Evolutionary conservation across 257 asterid genomes (phyloP).

Genomic region (Capsicum pubescens): DNA sequence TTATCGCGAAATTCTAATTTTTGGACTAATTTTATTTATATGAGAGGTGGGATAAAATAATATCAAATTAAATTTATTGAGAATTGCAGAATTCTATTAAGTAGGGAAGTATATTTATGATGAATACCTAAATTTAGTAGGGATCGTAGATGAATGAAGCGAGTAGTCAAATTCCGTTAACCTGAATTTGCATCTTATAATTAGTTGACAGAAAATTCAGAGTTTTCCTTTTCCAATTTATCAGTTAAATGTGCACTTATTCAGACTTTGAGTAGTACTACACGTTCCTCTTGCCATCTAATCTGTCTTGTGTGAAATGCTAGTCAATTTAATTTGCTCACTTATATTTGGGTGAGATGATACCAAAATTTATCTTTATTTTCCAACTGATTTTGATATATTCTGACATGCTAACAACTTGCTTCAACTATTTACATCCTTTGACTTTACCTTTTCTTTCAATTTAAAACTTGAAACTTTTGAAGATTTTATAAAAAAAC

Average conservation of each 20-base stretch:
- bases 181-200: not conserved
- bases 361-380: constrained; percentile 5
- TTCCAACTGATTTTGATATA: not conserved
- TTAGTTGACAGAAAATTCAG: not conserved
- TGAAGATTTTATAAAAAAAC: too few relatives aligned
- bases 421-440: not conserved
- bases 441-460: not conserved
- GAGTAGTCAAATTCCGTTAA: not conserved
- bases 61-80: too few relatives aligned
- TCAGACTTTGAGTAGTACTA: not conserved
- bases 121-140: too few relatives aligned
- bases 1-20: too few relatives aligned
- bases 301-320: not conserved
- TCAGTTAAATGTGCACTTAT: constrained; percentile 6
- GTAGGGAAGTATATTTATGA: too few relatives aligned
- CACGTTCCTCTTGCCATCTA: constrained; percentile 11
- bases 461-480: too few relatives aligned
- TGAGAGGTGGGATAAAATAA: too few relatives aligned
- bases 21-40: too few relatives aligned
- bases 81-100: too few relatives aligned
- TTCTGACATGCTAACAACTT: not conserved
- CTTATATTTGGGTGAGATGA: not conserved
- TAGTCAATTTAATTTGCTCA: constrained; percentile 19
- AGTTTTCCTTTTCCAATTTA: not conserved
- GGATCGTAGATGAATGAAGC: not conserved